These are phyloP conservation scores for Zasmidium angulare DNA, from an alignment of 2,329 filamentous ascomycete genomes.

Conservation along the genomic window DNA sequence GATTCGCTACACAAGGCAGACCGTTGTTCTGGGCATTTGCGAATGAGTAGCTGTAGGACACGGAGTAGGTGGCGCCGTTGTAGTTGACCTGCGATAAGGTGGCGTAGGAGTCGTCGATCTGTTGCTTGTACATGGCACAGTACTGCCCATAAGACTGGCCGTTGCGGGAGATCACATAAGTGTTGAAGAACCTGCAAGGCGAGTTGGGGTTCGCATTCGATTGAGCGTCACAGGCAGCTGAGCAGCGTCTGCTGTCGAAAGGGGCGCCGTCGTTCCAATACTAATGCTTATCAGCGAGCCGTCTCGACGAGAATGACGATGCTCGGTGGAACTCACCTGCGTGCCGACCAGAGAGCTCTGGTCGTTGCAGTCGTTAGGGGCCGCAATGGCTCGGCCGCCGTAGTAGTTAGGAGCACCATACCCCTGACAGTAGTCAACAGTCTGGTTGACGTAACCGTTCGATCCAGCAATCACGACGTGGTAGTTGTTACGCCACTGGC, in stretches of 20 bases:
- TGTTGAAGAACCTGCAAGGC: conserved; percentile 23
- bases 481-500: conserved; percentile 24
- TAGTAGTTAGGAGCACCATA: conserved; percentile 19
- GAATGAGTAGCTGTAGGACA: conserved; percentile 13
- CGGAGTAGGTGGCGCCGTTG: conserved; percentile 8
- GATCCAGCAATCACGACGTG: conserved; percentile 16
- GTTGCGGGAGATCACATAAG: conserved; percentile 20
- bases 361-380: conserved; percentile 28
- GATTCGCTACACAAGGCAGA: conserved; percentile 2
- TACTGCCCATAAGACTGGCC: conserved; percentile 20
- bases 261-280: conserved; percentile 29
- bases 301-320: too few relatives aligned
- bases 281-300: conserved; percentile 1
- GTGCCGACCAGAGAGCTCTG: conserved; percentile 29
- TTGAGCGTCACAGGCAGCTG: conserved; percentile 5
- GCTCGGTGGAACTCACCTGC: neutral
- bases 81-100: conserved; percentile 1
- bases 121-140: conserved; percentile 25
- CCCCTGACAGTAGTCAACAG: conserved; percentile 9
- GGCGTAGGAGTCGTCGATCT: conserved; percentile 10
- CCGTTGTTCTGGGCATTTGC: conserved; percentile 9
- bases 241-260: conserved; percentile 34
- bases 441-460: conserved; percentile 3
- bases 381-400: conserved; percentile 28
- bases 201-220: conserved; percentile 1